phyloP scores from a whole-genome alignment of 1,139 yeast genomes.

The Protomyces macrosporus region DNA sequence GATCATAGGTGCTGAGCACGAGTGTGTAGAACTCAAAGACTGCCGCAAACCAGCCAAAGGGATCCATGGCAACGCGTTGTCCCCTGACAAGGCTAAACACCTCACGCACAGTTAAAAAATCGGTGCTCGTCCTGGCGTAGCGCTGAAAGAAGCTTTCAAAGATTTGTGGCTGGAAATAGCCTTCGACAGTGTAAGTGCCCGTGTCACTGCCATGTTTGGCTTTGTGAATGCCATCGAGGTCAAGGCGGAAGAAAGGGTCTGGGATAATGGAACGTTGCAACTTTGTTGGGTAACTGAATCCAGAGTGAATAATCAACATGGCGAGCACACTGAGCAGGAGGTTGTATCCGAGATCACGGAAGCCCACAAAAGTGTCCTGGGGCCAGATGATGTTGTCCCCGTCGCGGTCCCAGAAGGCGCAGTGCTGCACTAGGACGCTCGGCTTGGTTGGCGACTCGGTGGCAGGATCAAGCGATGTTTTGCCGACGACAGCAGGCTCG shows the following conservation, averaged over 20 bases:
- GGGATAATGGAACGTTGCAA: slow-evolving; percentile 15
- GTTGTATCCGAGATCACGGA: slow-evolving; percentile 26
- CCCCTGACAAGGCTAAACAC: slow-evolving; percentile 10
- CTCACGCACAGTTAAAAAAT: slow-evolving; percentile 15
- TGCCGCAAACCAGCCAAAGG: slow-evolving; percentile 26
- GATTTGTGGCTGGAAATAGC: slow-evolving; percentile 22
- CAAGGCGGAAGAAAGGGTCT: slow-evolving; percentile 25
- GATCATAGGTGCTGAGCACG: slow-evolving; percentile 14
- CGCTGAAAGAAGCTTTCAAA: slow-evolving; percentile 21
- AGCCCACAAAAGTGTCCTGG: slow-evolving; percentile 19
- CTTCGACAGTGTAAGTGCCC: slow-evolving; percentile 15
- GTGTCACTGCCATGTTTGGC: slow-evolving; percentile 25
- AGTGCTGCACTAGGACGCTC: slow-evolving; percentile 25
- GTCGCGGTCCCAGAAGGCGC: slow-evolving; percentile 27
- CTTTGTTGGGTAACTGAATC: slow-evolving; percentile 21
- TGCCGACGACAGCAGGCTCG: too few species aligned
- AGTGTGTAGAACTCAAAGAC: slow-evolving; percentile 25
- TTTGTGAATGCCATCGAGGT: slow-evolving; percentile 22
- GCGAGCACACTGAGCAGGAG: slow-evolving; percentile 21
- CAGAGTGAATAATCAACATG: slow-evolving; percentile 14
- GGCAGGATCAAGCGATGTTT: too few species aligned
- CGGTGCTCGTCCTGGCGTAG: slow-evolving; percentile 6
- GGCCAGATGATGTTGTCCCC: slow-evolving; percentile 21
- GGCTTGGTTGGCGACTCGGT: background rate
- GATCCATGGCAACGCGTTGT: slow-evolving; percentile 21